Evolutionary conservation across 495 filamentous ascomycete species (phyloP).

Genomic region (Elasticomyces elasticus): DNA sequence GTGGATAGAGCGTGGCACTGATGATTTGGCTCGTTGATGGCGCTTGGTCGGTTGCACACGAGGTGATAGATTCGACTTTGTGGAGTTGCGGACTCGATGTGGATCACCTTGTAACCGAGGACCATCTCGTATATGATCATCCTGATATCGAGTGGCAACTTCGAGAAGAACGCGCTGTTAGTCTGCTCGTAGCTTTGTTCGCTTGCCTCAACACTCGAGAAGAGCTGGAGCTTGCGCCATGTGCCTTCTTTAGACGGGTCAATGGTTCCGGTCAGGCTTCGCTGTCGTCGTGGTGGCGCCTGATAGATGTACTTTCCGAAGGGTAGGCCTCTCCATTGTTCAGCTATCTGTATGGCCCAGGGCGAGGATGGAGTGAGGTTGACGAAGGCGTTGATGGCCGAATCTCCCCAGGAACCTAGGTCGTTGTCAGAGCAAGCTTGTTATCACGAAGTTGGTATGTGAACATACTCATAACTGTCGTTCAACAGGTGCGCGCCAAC

Average conservation of each 20-base stretch:
- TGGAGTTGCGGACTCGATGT: slow-evolving; percentile 10
- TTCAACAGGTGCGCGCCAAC: neutral
- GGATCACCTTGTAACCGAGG: slow-evolving; percentile 16
- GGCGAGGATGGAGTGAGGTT: slow-evolving; percentile 8
- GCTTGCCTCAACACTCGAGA: slow-evolving; percentile 1
- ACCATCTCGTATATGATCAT: slow-evolving; percentile 22
- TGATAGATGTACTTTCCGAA: slow-evolving; percentile 14
- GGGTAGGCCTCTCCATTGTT: slow-evolving; percentile 14
- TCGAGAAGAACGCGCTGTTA: slow-evolving; percentile 9
- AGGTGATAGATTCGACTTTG: slow-evolving; percentile 13
- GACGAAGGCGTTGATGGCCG: slow-evolving; percentile 15
- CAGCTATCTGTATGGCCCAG: slow-evolving; percentile 12
- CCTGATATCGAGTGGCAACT: slow-evolving; percentile 21
- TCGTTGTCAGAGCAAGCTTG: neutral
- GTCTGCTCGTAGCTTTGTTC: slow-evolving; percentile 8
- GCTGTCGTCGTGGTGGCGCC: slow-evolving; percentile 10
- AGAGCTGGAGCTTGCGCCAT: slow-evolving; percentile 5
- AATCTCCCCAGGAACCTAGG: slow-evolving; percentile 6
- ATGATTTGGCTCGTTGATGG: slow-evolving; percentile 11
- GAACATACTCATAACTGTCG: slow-evolving; percentile 1
- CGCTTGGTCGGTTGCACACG: slow-evolving; percentile 13
- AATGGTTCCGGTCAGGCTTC: slow-evolving; percentile 13
- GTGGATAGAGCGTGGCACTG: slow-evolving; percentile 1
- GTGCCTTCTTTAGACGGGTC: slow-evolving; percentile 1
- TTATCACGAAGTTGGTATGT: neutral